Evolutionary conservation across 1,284 basidiomycete species (phyloP).

Genomic region (Lentinus polychrous): DNA sequence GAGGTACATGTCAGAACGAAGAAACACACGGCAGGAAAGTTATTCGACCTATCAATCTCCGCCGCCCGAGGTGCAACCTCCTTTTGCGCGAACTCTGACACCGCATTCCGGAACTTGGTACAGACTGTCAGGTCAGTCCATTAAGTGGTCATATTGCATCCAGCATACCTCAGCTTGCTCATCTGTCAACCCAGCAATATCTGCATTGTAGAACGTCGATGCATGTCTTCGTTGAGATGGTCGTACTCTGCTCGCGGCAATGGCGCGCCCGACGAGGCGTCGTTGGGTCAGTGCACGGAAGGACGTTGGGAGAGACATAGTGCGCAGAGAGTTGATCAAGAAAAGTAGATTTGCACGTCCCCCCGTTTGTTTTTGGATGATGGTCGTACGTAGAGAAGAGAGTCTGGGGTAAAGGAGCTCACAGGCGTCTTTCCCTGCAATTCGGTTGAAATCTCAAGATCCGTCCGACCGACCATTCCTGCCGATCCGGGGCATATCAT

Average conservation of each 20-base stretch:
- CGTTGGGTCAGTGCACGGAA: background rate
- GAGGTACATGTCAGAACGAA: background rate
- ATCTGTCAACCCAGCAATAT: conserved; percentile 76
- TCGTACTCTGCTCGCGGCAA: background rate
- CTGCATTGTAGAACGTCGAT: conserved; percentile 54
- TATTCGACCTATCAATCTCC: conserved; percentile 80
- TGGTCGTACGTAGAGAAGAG: background rate
- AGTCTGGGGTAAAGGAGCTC: background rate
- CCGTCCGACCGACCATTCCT: background rate
- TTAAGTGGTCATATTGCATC: background rate
- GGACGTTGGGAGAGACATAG: conserved; percentile 2
- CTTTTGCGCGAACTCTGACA: conserved; percentile 70
- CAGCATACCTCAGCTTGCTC: conserved; percentile 74
- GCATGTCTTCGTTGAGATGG: conserved; percentile 32
- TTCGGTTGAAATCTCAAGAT: background rate
- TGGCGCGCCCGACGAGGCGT: background rate
- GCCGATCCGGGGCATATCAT: no score
- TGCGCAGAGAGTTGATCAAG: background rate
- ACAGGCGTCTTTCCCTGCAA: background rate
- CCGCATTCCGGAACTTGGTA: conserved; percentile 70
- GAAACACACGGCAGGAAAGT: conserved; percentile 60
- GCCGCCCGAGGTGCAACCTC: conserved; percentile 80
- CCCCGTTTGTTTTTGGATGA: background rate
- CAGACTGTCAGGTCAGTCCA: background rate
- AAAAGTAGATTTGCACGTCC: background rate